Evolutionary conservation across 345 rosid genomes (phyloP), one percentile per base, ranked within the genome.

Genomic region (Salix arbutifolia): DNA sequence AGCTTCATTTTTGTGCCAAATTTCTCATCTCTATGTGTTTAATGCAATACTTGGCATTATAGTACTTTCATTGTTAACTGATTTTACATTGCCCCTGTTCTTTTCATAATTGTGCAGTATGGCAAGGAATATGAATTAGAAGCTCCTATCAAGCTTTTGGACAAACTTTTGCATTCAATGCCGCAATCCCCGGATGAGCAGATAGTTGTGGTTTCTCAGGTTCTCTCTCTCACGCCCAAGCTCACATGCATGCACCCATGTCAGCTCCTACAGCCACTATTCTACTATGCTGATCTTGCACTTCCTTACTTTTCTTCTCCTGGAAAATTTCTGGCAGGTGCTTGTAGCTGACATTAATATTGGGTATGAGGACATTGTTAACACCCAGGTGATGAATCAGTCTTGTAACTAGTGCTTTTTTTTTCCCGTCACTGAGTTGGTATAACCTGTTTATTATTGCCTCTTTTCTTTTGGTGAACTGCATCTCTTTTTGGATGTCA

Each of bases 51-150:
- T n/a, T 72, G 6, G 11, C 19, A 26, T 70, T n/a, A 46, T 31
- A 26, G 12, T 17, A 30, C 37, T 46, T 70, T 72, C 33, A 58
- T 72, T 38, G 50, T 60, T 25, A 65, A n/a, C n/a, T n/a, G 18
- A 26, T 53, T 64, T 25, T 53, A 56, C 28, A 38, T 66, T 26
- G 56, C 42, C 40, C 44, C 17, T 33, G 23, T 38, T 72, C 38
- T 56, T 17, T 44, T 30, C 17, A 21, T 44, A 31, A 56, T 50
- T 61, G 19, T 81, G 48, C 91, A 93, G 99, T 93, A 96, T 79
- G 97, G 99, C 33, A 96, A 96, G 86, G 97, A 92, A 56, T 96
- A 92, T 60, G 99, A 96, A 76, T 96, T 86, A 71, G 98, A 96
- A 83, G 96, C 99, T 69, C 98, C 99, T 4, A 98, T 93, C 65